Evolutionary conservation across 805 yeast species (phyloP), one percentile per base, ranked within the genome.

Genomic region (Kurtzmaniella cleridarum): DNA sequence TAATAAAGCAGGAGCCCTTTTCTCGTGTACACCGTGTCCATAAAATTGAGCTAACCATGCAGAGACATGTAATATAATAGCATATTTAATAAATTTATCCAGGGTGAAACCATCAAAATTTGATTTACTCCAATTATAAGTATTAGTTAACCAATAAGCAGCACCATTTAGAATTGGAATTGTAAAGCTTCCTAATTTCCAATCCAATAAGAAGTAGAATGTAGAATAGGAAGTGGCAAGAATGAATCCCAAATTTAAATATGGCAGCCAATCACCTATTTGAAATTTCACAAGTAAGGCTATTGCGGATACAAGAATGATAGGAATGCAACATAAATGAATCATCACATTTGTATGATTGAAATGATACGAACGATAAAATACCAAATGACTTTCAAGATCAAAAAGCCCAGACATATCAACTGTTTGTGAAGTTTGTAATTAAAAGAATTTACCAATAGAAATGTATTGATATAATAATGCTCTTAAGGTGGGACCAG

Each of bases 1-100:
- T 30, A 87, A 57, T 38, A 91, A 60, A 0, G 98, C 96, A 0
- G 98, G 98, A 0, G 89, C 84, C 31, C 87, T 70, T 43, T 71
- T 72, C 55, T 91, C 98, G 53, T 79, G 85, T 9, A 75, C 69
- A 1, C 84, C 91, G 55, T 93, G 98, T 3, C 97, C 96, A 36
- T 82, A 69, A 58, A 91, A 89, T 53, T 93, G 98, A 5, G 78
- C 79, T 12, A 79, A 51, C 98, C 98, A 91, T 8, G 84, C 65
- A 2, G 64, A 28, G 0, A 72, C 55, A 55, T 83, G 84, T 13
- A 76, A 48, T 1, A 40, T 48, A n/a, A 64, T 40, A 0, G 78
- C 67, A 10, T 39, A 46, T 17, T 51, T 44, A 27, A 54, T 39
- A 45, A 57, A 53, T 49, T 62, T 46, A 30, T 47, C 15, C 27